These are phyloP conservation scores for Casuarina cunninghamiana DNA, from an alignment of 306 rosid species.

Conservation along the genomic window DNA sequence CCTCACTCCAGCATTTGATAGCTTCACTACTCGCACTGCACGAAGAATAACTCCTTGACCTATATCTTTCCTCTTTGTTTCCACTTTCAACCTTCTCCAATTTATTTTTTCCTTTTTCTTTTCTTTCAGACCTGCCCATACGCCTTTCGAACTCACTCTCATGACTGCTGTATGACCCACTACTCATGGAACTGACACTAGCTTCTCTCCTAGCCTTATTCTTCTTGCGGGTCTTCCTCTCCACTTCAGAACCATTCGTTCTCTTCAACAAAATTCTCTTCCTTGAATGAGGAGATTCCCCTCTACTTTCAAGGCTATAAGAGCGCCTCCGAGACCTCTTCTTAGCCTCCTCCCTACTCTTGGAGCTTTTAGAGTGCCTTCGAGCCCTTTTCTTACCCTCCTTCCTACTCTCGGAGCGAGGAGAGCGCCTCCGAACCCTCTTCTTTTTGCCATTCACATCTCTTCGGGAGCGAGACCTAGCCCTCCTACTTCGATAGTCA, in stretches of 20 bases:
- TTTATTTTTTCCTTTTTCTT: conserved; percentile 38
- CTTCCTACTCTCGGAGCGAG: too few relatives aligned
- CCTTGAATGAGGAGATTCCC: conserved; percentile 44
- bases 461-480: conserved; percentile 45
- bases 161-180: conserved; percentile 40
- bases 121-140: conserved; percentile 48
- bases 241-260: conserved; percentile 37
- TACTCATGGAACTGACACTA: conserved; percentile 42
- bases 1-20: conserved; percentile 37
- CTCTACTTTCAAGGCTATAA: conserved; percentile 44
- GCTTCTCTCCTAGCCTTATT: conserved; percentile 56
- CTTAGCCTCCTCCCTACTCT: conserved; percentile 48
- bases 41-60: conserved; percentile 60
- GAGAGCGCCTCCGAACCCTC: conserved; percentile 31
- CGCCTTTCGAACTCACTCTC: conserved; percentile 38
- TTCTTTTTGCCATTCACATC: conserved; percentile 50
- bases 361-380: conserved; percentile 21
- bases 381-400: conserved; percentile 44
- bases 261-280: conserved; percentile 62
- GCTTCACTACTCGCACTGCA: conserved; percentile 37
- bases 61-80: conserved; percentile 46
- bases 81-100: conserved; percentile 37
- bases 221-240: conserved; percentile 44
- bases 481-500: conserved; percentile 47
- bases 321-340: conserved; percentile 52